Evolutionary conservation across 208 protist genomes (phyloP).

Genomic region (Leishmania major): DNA sequence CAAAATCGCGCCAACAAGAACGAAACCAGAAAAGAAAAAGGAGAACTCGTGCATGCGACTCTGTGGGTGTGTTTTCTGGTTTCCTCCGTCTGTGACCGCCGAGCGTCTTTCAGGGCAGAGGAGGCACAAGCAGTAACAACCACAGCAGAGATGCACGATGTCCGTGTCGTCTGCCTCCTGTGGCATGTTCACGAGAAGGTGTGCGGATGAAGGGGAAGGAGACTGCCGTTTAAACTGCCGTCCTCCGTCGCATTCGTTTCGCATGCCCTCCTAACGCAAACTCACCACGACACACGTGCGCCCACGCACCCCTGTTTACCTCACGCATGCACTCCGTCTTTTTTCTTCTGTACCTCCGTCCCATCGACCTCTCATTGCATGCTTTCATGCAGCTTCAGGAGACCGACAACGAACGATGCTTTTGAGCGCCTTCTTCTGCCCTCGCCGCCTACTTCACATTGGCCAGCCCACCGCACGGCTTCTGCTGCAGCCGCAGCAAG

Average conservation of each 20-base stretch:
- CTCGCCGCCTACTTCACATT: neutral
- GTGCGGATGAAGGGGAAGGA: neutral
- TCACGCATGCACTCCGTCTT: neutral
- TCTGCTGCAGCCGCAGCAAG: neutral
- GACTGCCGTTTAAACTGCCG: neutral
- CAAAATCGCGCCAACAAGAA: neutral
- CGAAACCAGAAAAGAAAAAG: too few species aligned
- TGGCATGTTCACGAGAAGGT: neutral
- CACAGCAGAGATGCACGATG: neutral
- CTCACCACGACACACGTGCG: neutral
- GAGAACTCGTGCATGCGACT: neutral
- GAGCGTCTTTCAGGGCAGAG: neutral
- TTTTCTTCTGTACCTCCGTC: neutral
- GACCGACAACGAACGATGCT: neutral
- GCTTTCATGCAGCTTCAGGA: neutral
- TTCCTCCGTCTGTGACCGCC: neutral
- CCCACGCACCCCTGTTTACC: neutral
- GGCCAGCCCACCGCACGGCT: neutral
- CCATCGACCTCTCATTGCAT: neutral
- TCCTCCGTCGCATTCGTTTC: neutral
- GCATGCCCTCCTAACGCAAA: neutral
- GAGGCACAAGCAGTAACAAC: neutral
- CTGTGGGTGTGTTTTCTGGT: neutral
- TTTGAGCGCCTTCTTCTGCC: neutral
- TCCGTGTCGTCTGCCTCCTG: neutral